Evolutionary conservation across 1,284 basidiomycete genomes (phyloP), one percentile per base, ranked within the genome.

Genomic region (Kalmanozyma brasiliensis): DNA sequence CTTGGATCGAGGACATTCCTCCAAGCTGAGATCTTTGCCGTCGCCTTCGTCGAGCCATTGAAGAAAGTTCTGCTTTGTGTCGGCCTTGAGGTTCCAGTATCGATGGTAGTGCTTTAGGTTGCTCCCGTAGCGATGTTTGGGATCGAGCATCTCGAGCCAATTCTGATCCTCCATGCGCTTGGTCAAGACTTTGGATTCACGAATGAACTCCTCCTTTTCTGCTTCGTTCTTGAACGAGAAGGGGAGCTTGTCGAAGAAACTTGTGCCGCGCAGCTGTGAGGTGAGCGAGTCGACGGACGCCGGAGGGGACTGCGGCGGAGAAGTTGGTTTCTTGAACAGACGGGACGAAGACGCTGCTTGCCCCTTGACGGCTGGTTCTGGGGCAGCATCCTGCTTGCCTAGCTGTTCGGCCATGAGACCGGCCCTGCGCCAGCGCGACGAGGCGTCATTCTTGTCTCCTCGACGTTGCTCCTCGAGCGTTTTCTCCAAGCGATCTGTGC

Each of bases 41-140:
- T 82, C 86, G 0, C 90, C 90, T 47, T 85, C 81, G 69, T 92
- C 90, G 6, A 91, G 85, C 89, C 89, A 90, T 56, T 64, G 56
- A 32, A 75, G 42, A 26, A 75, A 75, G 44, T 75, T 75, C 17
- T 75, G 67, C 10, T 49, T 49, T 17, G 62, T 73, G 24, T 71
- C 60, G 8, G 52, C 51, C n/a, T 59, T 62, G 16, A 40, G 24
- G 14, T 55, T 57, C 73, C 73, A 75, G 42, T 65, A 59, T 0
- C 56, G 43, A 35, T 75, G 73, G 29, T 75, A 75, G 46, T 69
- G 58, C 34, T 75, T 75, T 23, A 75, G 69, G 32, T 75, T 75
- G 51, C 69, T 68, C 11, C 73, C 73, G 26, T 75, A 75, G 19
- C 73, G 64, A 36, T 74, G 64, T 29, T 68, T 64, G 2, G 61